Conservation (phyloP, 2,329 filamentous ascomycete species). For the Sporothrix brunneoviolacea region DNA sequence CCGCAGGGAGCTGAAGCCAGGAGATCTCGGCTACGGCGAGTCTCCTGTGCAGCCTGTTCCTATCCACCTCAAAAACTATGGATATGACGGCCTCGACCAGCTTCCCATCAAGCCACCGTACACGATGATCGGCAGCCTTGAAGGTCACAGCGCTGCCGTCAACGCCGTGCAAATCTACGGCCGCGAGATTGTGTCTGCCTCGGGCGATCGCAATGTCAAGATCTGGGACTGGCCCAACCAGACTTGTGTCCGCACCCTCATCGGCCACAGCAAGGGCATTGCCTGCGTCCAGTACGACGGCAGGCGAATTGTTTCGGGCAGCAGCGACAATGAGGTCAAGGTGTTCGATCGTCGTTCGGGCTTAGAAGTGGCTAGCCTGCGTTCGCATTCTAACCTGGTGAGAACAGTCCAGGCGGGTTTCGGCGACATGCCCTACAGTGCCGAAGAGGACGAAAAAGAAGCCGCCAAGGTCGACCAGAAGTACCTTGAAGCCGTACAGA, state of each 20-base stretch:
- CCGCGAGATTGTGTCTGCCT: conserved; percentile 86
- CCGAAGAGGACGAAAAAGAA: conserved; percentile 64
- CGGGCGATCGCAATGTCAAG: conserved; percentile 88
- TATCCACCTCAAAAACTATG: conserved; percentile 46
- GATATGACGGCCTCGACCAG: conserved; percentile 44
- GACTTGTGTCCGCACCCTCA: conserved; percentile 66
- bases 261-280: conserved; percentile 90
- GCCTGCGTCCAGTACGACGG: conserved; percentile 97
- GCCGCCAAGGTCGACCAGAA: conserved; percentile 66
- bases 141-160: conserved; percentile 84
- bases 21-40: conserved; percentile 50
- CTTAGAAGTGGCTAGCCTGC: conserved; percentile 81
- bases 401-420: conserved; percentile 94
- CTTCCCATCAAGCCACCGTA: conserved; percentile 57
- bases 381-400: conserved; percentile 76
- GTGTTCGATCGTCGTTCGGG: conserved; percentile 85
- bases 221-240: conserved; percentile 87
- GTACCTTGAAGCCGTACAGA: conserved; percentile 58
- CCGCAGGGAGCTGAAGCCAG: conserved; percentile 57
- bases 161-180: conserved; percentile 90
- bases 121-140: conserved; percentile 68
- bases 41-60: conserved; percentile 43
- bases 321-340: conserved; percentile 91
- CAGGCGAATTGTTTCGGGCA: conserved; percentile 86
- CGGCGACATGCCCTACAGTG: conserved; percentile 76